phyloP scores from a whole-genome alignment of 2,329 filamentous ascomycete species.

The Domatiomyces globalis region DNA sequence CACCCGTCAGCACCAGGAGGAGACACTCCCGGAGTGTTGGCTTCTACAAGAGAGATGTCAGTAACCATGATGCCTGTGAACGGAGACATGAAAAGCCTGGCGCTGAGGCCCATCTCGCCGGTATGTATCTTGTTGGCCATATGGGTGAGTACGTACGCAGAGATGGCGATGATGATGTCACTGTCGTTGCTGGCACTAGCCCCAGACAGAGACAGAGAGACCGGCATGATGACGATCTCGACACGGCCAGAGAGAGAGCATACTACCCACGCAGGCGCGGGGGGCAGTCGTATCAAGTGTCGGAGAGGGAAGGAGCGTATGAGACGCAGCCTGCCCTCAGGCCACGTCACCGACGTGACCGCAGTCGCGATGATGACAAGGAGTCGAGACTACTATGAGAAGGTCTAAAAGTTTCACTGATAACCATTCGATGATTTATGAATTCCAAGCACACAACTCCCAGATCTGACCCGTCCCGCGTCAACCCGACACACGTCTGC shows the following conservation, averaged over 20 bases:
- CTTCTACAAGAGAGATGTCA: conserved; percentile 11
- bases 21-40: conserved; percentile 10
- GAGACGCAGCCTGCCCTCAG: neutral
- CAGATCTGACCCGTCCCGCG: too few relatives aligned
- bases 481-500: too few relatives aligned
- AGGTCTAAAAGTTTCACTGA: conserved; percentile 8
- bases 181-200: conserved; percentile 14
- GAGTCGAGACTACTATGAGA: conserved; percentile 5
- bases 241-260: conserved; percentile 10
- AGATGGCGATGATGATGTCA: conserved; percentile 4
- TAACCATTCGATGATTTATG: neutral
- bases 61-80: conserved; percentile 13
- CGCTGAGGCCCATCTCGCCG: conserved; percentile 12
- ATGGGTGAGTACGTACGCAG: conserved; percentile 4
- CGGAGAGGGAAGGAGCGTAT: neutral
- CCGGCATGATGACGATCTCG: conserved; percentile 16
- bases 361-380: conserved; percentile 8
- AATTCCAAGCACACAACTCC: too few relatives aligned
- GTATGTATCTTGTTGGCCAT: conserved; percentile 9
- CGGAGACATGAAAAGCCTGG: conserved; percentile 13
- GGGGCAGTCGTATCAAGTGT: neutral
- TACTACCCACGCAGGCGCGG: neutral
- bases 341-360: conserved; percentile 5
- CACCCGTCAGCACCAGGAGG: neutral
- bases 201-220: conserved; percentile 18